These are phyloP conservation scores for Kwoniella sp. DNA, from an alignment of 768 basidiomycete genomes.

Conservation along the genomic window DNA sequence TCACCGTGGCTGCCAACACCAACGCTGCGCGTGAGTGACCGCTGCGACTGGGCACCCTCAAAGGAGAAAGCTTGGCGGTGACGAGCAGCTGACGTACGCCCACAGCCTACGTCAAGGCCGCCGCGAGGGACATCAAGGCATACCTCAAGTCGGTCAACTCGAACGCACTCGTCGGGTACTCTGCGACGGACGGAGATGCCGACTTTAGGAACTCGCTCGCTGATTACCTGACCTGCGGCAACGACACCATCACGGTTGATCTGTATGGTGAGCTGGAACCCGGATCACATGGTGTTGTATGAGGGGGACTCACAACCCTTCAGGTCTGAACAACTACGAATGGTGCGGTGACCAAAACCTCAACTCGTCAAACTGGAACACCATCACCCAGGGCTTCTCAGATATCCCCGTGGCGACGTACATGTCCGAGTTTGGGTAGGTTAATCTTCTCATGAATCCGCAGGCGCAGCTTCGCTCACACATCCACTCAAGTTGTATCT, in stretches of 20 bases:
- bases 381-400: conserved; percentile 52
- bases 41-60: neutral
- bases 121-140: conserved; percentile 78
- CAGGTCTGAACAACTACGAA: conserved; percentile 55
- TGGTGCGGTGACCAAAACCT: conserved; percentile 74
- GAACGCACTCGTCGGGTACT: conserved; percentile 70
- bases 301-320: neutral
- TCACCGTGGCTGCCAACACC: conserved; percentile 58
- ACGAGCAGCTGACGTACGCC: too few species aligned
- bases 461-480: neutral
- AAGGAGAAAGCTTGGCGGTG: too few species aligned
- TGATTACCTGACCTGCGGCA: conserved; percentile 74
- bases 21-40: conserved; percentile 55
- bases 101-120: conserved; percentile 77
- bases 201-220: conserved; percentile 63
- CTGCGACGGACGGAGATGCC: conserved; percentile 70
- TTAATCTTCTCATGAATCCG: neutral
- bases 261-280: conserved; percentile 64
- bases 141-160: conserved; percentile 67
- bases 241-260: conserved; percentile 66
- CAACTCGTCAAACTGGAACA: conserved; percentile 56
- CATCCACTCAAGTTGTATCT: conserved; percentile 54
- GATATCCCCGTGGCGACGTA: conserved; percentile 70
- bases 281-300: too few species aligned
- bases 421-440: conserved; percentile 75